These are phyloP conservation scores for Tilletia setariae DNA, from an alignment of 1,284 basidiomycete genomes.

Conservation along the genomic window DNA sequence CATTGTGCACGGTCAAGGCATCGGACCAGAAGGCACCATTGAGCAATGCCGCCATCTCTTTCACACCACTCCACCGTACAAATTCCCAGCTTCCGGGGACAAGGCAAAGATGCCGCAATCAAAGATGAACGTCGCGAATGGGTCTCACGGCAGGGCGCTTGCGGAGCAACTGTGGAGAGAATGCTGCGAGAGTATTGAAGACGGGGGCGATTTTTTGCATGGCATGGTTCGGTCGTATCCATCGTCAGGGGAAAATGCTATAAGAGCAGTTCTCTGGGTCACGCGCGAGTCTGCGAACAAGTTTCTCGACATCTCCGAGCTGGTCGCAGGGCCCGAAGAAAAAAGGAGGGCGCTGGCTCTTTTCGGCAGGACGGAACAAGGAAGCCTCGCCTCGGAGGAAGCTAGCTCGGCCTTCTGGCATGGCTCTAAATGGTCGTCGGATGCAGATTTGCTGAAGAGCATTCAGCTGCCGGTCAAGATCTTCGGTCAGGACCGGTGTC, in stretches of 20 bases:
- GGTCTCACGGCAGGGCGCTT: constrained; percentile 15
- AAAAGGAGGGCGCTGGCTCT: constrained; percentile 14
- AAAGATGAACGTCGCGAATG: not conserved
- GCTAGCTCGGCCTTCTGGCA: not conserved
- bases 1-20: constrained; percentile 28
- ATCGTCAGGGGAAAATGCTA: constrained; percentile 20
- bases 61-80: constrained; percentile 3
- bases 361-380: not conserved
- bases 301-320: constrained; percentile 18
- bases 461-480: not conserved
- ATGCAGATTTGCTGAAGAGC: not conserved
- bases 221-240: constrained; percentile 19
- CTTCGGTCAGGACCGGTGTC: not conserved
- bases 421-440: not conserved
- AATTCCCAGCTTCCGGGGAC: not conserved
- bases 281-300: constrained; percentile 19
- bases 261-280: constrained; percentile 13
- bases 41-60: constrained; percentile 2
- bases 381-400: not conserved
- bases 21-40: not conserved
- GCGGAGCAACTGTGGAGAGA: constrained; percentile 16
- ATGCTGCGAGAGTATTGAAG: constrained; percentile 7
- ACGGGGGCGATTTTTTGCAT: constrained; percentile 7
- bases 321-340: constrained; percentile 17
- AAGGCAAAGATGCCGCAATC: not conserved